phyloP scores from a whole-genome alignment of 2,329 filamentous ascomycete genomes.

The Mycocentrospora acerina region DNA sequence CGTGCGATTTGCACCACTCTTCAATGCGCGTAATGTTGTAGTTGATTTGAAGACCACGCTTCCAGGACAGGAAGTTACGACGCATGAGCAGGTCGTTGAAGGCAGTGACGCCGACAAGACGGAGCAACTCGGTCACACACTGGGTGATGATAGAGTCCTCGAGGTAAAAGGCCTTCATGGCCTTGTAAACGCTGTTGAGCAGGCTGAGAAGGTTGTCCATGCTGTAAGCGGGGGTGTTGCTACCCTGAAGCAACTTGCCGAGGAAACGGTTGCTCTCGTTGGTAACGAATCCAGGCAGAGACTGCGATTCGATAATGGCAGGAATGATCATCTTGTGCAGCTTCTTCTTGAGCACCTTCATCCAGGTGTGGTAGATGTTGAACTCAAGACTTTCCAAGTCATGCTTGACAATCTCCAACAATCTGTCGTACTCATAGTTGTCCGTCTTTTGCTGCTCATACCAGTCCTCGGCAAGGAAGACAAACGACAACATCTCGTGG shows the following conservation, averaged over 20 bases:
- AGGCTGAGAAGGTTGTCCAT: slow-evolving; percentile 98
- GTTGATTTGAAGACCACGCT: slow-evolving; percentile 98
- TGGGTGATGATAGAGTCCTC: slow-evolving; percentile 96
- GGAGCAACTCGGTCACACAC: slow-evolving; percentile 89
- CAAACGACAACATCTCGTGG: slow-evolving; percentile 99
- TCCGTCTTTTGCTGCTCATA: slow-evolving; percentile 99
- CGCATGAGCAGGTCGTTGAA: slow-evolving; percentile 99
- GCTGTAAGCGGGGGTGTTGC: slow-evolving; percentile 91
- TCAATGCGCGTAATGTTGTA: slow-evolving; percentile 99
- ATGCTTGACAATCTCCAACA: slow-evolving; percentile 98
- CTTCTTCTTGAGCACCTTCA: slow-evolving; percentile 99
- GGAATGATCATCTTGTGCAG: slow-evolving; percentile 99
- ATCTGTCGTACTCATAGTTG: slow-evolving; percentile 97
- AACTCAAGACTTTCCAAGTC: slow-evolving; percentile 97
- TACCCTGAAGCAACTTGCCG: slow-evolving; percentile 90
- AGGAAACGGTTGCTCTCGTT: slow-evolving; percentile 98
- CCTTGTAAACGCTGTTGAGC: slow-evolving; percentile 95
- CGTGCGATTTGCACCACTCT: slow-evolving; percentile 99
- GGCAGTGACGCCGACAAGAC: slow-evolving; percentile 91
- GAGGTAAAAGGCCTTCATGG: slow-evolving; percentile 98
- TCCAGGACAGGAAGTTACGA: slow-evolving; percentile 98
- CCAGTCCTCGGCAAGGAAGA: slow-evolving; percentile 99
- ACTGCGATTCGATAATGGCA: slow-evolving; percentile 98
- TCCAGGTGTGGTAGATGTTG: slow-evolving; percentile 99
- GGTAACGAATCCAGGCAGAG: slow-evolving; percentile 95